Evolutionary conservation across 2,329 filamentous ascomycete genomes (phyloP), one percentile per base, ranked within the genome.

Genomic region (Diaporthe vaccinii): DNA sequence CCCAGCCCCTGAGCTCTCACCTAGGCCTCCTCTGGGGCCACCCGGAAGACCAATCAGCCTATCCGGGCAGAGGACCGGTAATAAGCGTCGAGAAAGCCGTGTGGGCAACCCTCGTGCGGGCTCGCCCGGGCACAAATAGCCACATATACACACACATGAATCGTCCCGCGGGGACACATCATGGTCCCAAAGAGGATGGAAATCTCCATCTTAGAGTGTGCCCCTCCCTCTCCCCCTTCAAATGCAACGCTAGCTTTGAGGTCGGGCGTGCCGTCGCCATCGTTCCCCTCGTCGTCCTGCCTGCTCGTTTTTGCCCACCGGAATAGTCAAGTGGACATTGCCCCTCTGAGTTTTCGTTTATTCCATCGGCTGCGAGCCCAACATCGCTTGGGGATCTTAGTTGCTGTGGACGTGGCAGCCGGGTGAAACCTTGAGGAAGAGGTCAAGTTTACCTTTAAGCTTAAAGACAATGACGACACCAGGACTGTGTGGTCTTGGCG

Each of bases 381-480:
- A 22, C 31, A 28, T 25, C 25, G n/a, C 46, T 10, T n/a, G 28
- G 46, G 49, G 3, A 25, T 4, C 22, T 39, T n/a, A 22, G 25
- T 12, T 68, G 31, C 62, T 25, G 22, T 25, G 46, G 15, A n/a
- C 44, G 31, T 31, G 46, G 34, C 31, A 41, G 41, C 65, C 28
- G 22, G 65, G 17, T 39, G 31, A 39, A 14, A 28, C 22, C 20
- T 14, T 15, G 15, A 62, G 31, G 8, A 34, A 25, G 39, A 39
- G 28, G 34, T 28, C 58, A 65, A 39, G 58, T 36, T 65, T 62
- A 65, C 22, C 44, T 72, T 57, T 34, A 55, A 65, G 58, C 31
- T 55, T 44, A 34, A 73, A n/a, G 58, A 59, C 8, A 36, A 65
- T 65, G 71, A 34, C 58, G 44, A 55, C 53, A 44, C 15, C 61